These are phyloP conservation scores for Sclerotinia glacialis DNA, from an alignment of 2,329 filamentous ascomycete genomes.

Conservation along the genomic window DNA sequence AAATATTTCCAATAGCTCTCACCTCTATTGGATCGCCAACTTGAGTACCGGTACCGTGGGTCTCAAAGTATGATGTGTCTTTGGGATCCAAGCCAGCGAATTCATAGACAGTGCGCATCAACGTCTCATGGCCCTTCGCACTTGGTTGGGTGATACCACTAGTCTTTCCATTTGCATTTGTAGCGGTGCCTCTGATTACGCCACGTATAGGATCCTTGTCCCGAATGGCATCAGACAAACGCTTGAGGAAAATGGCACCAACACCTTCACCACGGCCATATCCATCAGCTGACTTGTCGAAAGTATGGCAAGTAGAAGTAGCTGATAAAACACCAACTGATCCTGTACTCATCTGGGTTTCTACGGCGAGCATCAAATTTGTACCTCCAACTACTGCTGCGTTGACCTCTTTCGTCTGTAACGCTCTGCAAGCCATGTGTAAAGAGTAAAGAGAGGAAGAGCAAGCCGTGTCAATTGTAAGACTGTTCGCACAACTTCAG, in stretches of 20 bases:
- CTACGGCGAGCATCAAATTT: conserved; percentile 27
- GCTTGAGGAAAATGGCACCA: conserved; percentile 45
- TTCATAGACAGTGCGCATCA: conserved; percentile 18
- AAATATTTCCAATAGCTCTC: conserved; percentile 5
- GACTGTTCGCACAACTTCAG: conserved; percentile 28
- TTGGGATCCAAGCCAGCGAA: conserved; percentile 15
- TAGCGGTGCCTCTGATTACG: conserved; percentile 43
- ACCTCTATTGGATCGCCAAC: conserved; percentile 21
- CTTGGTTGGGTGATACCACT: conserved; percentile 42
- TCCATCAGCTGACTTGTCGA: conserved; percentile 38
- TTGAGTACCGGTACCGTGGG: conserved; percentile 20
- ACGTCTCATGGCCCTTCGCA: conserved; percentile 41
- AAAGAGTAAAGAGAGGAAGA: conserved; percentile 45
- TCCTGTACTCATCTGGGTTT: not conserved
- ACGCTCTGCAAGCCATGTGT: conserved; percentile 44
- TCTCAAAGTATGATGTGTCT: conserved; percentile 17
- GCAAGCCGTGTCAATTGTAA: conserved; percentile 48
- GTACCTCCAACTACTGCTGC: conserved; percentile 35
- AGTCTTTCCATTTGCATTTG: conserved; percentile 41
- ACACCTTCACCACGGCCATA: conserved; percentile 48
- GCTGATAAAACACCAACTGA: conserved; percentile 41
- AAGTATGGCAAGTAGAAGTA: conserved; percentile 24
- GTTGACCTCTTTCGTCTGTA: conserved; percentile 43
- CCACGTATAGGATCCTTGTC: conserved; percentile 45
- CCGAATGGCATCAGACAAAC: conserved; percentile 42